Evolutionary conservation across 163 green algal genomes (phyloP).

Genomic region (Coccomyxa subellipsoidea): DNA sequence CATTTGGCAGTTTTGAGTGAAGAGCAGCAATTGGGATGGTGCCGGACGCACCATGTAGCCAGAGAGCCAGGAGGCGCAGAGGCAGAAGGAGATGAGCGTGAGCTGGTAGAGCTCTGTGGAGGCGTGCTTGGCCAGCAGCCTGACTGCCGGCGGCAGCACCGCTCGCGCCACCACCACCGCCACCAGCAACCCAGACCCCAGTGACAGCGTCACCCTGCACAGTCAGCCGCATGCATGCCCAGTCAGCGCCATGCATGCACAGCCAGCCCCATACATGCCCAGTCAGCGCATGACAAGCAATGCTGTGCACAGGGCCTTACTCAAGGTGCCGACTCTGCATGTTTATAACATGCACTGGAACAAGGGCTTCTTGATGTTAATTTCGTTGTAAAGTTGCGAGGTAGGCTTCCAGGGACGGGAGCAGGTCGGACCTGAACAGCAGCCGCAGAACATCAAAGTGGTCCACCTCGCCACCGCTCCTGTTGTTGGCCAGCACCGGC

Average conservation of each 20-base stretch:
- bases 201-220: conserved; percentile 31
- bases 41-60: conserved; percentile 38
- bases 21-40: not conserved
- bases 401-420: too few relatives aligned
- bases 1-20: too few relatives aligned
- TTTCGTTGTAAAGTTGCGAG: too few relatives aligned
- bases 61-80: conserved; percentile 56
- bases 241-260: too few relatives aligned
- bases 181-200: conserved; percentile 23
- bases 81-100: conserved; percentile 60
- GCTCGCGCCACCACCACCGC: conserved; percentile 23
- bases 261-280: too few relatives aligned
- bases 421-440: conserved; percentile 14
- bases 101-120: conserved; percentile 50
- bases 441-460: conserved; percentile 16
- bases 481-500: conserved; percentile 64
- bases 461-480: conserved; percentile 1
- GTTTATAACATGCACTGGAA: not conserved
- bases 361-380: too few relatives aligned
- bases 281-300: not conserved
- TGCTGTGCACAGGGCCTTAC: not conserved
- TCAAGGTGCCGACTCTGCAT: not conserved
- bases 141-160: conserved; percentile 33
- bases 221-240: too few relatives aligned
- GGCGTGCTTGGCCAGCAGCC: conserved; percentile 35